Evolutionary conservation across 495 filamentous ascomycete genomes (phyloP).

Genomic region (Hypoxylon crocopeplum): DNA sequence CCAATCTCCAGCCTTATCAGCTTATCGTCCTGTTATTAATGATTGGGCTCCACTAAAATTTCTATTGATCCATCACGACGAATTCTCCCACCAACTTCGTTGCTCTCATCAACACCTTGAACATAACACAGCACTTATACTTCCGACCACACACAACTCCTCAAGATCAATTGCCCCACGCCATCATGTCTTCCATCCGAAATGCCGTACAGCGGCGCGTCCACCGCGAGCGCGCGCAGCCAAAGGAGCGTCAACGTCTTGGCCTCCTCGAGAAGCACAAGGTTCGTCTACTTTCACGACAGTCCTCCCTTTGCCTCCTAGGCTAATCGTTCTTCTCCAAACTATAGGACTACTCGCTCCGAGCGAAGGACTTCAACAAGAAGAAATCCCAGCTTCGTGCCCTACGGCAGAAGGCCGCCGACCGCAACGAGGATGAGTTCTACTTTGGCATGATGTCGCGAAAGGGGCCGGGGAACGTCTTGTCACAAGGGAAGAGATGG

Average conservation of each 20-base stretch:
- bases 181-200: conserved; percentile 77
- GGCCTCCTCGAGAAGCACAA: conserved; percentile 91
- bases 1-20: conserved; percentile 8
- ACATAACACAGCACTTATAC: not conserved
- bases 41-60: conserved; percentile 11
- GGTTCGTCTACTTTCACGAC: conserved; percentile 52
- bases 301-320: too few species aligned
- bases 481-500: conserved; percentile 47
- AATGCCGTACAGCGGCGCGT: conserved; percentile 73
- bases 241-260: conserved; percentile 78
- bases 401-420: conserved; percentile 78
- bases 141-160: not conserved
- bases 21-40: not conserved
- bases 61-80: not conserved
- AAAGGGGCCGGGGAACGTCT: conserved; percentile 43
- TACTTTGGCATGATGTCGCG: conserved; percentile 86
- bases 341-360: conserved; percentile 84
- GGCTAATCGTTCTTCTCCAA: conserved; percentile 36
- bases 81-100: not conserved
- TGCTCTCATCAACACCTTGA: not conserved
- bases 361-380: conserved; percentile 83
- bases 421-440: conserved; percentile 91
- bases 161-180: not conserved
- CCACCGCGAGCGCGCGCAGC: conserved; percentile 89
- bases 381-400: conserved; percentile 83